phyloP scores from a whole-genome alignment of 768 basidiomycete genomes.

The Tremella yokohamensis region DNA sequence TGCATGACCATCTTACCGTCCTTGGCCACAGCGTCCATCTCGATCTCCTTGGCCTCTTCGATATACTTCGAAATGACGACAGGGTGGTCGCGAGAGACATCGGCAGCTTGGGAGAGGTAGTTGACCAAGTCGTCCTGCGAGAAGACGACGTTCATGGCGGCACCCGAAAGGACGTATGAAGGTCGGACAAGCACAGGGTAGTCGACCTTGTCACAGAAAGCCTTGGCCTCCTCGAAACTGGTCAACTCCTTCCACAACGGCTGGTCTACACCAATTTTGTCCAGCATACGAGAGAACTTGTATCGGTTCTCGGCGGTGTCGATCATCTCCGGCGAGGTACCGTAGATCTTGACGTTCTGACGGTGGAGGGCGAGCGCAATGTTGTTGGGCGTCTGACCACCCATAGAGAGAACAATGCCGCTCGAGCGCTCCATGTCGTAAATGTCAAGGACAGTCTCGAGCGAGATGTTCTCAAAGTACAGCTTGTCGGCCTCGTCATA shows the following conservation, averaged over 20 bases:
- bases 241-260: constrained; percentile 96
- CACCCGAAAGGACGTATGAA: constrained; percentile 98
- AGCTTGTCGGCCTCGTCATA: constrained; percentile 98
- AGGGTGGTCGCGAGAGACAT: constrained; percentile 91
- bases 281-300: constrained; percentile 97
- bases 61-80: constrained; percentile 99
- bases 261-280: constrained; percentile 98
- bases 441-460: constrained; percentile 95
- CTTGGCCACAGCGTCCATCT: constrained; percentile 98
- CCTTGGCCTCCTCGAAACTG: constrained; percentile 76
- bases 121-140: constrained; percentile 83
- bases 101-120: constrained; percentile 91
- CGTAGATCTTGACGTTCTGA: constrained; percentile 97
- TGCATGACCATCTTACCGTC: constrained; percentile 99
- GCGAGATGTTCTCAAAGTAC: constrained; percentile 97
- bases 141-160: constrained; percentile 99
- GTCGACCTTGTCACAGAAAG: constrained; percentile 88
- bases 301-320: constrained; percentile 98
- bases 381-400: constrained; percentile 98
- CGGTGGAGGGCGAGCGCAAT: constrained; percentile 93
- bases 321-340: constrained; percentile 98
- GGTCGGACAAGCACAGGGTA: constrained; percentile 96
- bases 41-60: constrained; percentile 99
- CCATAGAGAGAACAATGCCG: constrained; percentile 95
- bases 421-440: constrained; percentile 85